Evolutionary conservation across 441 rosid genomes (phyloP), one percentile per base, ranked within the genome.

Genomic region (Pelargonium exstipulatum): DNA sequence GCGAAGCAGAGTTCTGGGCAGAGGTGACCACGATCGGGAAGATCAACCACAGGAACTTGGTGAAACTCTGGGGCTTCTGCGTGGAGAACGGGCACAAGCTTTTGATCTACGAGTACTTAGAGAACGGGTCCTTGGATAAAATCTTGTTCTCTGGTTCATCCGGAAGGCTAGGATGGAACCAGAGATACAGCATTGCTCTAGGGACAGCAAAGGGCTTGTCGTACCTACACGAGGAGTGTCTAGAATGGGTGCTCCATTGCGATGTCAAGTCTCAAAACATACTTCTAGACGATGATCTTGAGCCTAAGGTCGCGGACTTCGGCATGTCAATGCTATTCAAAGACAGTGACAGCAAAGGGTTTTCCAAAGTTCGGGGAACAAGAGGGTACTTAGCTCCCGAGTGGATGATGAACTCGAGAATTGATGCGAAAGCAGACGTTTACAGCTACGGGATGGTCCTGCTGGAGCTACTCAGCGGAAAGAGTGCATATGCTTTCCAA

Each of bases 161-260:
- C 16, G 9, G 66, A 17, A 6, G 18, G n/a, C 29, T 80, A 8
- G 64, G 70, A 53, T 80, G 76, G 83, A 51, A 69, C 17, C 58
- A 80, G 4, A 42, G 78, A 40, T 74, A 72, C 18, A 60, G 69
- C 51, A 49, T 76, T 20, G 78, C 80, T 0, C 32, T 77, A 0
- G 83, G 79, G 16, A 68, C 75, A 7, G 77, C 83, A 13, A 78
- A 55, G 67, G 74, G 81, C 22, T 70, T 71, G 69, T 67, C 81
- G 8, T 78, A 78, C 58, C 66, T 45, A 12, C 49, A 45, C 49
- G 49, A 45, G 49, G 49, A 45, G 49, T 45, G 49, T 9, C 49
- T 45, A 45, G 49, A 45, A 45, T 45, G 49, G 49, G 13, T 45
- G 13, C 49, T 45, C 1, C 49, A 45, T 45, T 45, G 79, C 13